Conservation (phyloP, 257 asterid genomes). For the Cinchona pubescens region DNA sequence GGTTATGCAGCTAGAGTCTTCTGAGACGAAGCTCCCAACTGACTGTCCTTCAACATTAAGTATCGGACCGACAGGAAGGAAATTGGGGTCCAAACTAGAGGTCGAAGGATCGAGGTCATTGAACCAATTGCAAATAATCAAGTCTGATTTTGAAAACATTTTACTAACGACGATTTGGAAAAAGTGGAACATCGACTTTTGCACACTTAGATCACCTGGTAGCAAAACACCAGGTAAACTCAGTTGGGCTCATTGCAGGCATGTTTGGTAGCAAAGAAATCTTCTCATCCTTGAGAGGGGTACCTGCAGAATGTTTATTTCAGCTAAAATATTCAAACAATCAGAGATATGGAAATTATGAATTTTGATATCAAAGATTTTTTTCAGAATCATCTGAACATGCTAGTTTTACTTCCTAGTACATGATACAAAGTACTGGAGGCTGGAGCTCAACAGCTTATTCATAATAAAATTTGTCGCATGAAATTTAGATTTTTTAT, state of each 20-base stretch:
- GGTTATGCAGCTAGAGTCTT: slow-evolving; percentile 47
- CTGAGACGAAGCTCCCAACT: slow-evolving; percentile 37
- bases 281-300: slow-evolving; percentile 34
- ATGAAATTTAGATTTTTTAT: too few species aligned
- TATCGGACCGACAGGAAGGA: slow-evolving; percentile 53
- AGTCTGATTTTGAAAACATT: slow-evolving; percentile 32
- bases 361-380: too few species aligned
- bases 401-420: too few species aligned
- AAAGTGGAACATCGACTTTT: slow-evolving; percentile 24
- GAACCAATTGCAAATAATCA: slow-evolving; percentile 53
- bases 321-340: not conserved
- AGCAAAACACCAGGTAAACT: slow-evolving; percentile 49
- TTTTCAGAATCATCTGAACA: too few species aligned
- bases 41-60: slow-evolving; percentile 32
- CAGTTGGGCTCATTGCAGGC: slow-evolving; percentile 38
- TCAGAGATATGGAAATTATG: not conserved
- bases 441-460: not conserved
- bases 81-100: slow-evolving; percentile 23
- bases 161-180: not conserved
- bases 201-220: slow-evolving; percentile 32
- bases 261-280: slow-evolving; percentile 30
- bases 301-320: slow-evolving; percentile 31
- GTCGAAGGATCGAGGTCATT: slow-evolving; percentile 33
- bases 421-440: not conserved
- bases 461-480: not conserved